phyloP scores from a whole-genome alignment of 768 basidiomycete genomes.

The Amylocystis lapponica region DNA sequence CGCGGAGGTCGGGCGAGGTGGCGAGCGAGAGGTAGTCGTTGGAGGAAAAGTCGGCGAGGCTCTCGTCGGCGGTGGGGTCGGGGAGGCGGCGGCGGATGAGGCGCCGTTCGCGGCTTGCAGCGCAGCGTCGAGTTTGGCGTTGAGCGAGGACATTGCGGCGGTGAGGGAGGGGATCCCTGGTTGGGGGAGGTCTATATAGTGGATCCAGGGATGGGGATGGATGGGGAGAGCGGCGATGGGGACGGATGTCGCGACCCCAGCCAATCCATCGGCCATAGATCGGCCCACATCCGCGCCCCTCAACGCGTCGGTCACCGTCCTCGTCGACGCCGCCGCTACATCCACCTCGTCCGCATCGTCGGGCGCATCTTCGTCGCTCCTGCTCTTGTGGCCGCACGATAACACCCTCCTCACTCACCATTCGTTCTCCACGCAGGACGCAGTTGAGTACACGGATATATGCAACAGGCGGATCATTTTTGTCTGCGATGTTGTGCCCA shows the following conservation, averaged over 20 bases:
- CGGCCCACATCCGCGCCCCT: conserved; percentile 4
- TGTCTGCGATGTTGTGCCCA: too few species aligned
- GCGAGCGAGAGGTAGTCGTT: conserved; percentile 92
- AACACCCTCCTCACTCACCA: too few species aligned
- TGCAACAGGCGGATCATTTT: too few species aligned
- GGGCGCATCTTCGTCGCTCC: too few species aligned
- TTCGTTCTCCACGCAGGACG: too few species aligned
- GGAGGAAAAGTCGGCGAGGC: conserved; percentile 67
- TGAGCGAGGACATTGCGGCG: conserved; percentile 25
- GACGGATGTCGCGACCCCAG: neutral
- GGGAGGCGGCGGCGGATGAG: conserved; percentile 68
- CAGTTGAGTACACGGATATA: too few species aligned
- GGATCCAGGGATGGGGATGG: neutral
- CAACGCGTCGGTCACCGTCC: too few species aligned
- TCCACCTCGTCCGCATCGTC: too few species aligned
- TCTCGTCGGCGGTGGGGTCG: conserved; percentile 38
- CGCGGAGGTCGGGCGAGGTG: conserved; percentile 48
- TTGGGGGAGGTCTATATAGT: neutral
- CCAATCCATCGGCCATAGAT: conserved; percentile 5
- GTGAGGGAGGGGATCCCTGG: neutral
- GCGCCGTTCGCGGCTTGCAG: conserved; percentile 62
- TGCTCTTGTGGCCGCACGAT: too few species aligned
- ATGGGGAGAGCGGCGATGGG: neutral
- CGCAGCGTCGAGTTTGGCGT: conserved; percentile 41
- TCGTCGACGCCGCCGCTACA: too few species aligned